Base-by-base conservation (phyloP, 2,329 filamentous ascomycete species). In the Monilinia laxa region DNA sequence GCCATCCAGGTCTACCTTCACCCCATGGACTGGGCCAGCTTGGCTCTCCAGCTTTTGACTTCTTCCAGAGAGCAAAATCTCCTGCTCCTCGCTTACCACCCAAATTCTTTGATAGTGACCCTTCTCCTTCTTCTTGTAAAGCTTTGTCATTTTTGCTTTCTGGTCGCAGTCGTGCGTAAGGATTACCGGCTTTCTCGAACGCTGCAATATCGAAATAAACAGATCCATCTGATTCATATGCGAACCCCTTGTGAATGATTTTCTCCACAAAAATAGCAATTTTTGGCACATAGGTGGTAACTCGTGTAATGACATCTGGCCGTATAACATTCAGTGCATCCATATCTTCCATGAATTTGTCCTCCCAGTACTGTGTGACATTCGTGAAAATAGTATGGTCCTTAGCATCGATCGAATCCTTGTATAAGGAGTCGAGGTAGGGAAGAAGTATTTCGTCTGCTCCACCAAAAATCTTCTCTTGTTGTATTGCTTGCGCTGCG, bases 31-130 rank as follows among this genome's bases (percentile, higher is more conserved):
- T 95, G 6, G 87, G 83, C 94, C 94, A 98, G 71, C 87, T 90
- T 0, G 94, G 94, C 81, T 98, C 94, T 54, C 94, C 94, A 18
- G 91, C 87, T 79, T 96, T 97, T 1, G 90, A 93, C 64, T 89
- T 88, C 78, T 98, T 98, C 93, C 93, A 97, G 1, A 98, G 81
- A 0, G 93, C 93, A 79, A 98, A 98, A 75, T 98, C 93, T 9
- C 90, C 89, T 1, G 88, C 82, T 31, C 87, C 88, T 64, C 89
- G 87, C 81, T 98, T 98, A 23, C 58, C 65, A 63, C 65, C 65
- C 40, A 52, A 14, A 35, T 66, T 66, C 23, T 66, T 62, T 9
- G 85, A 86, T 55, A 97, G 78, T 0, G 93, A 90, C 0, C 94
- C 94, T 76, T 98, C 95, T 12, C 94, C 94, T 73, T 98, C 94